A percentile compares a stretch with the other conserved stretches of the same genome.
These are phyloP conservation scores for Ulmus americana DNA, from an alignment of 331 rosid genomes.

Conservation along the genomic window DNA sequence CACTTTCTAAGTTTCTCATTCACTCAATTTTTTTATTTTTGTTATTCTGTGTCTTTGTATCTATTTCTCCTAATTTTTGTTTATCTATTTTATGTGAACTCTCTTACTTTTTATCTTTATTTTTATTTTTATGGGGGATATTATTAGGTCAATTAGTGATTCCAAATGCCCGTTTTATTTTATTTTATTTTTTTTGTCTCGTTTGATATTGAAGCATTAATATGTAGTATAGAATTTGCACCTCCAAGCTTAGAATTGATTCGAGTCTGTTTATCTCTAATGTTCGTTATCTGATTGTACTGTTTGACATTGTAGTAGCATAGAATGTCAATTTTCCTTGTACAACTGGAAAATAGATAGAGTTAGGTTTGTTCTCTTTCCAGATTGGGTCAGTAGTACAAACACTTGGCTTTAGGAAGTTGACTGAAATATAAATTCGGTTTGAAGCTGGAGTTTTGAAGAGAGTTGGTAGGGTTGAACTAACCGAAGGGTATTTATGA, in stretches of 20 bases:
- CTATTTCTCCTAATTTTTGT: not conserved
- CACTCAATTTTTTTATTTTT: not conserved
- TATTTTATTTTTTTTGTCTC: no score
- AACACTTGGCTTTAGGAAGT: not conserved
- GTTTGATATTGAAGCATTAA: not conserved
- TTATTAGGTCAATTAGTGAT: not conserved
- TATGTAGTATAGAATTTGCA: not conserved
- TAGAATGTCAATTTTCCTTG: not conserved
- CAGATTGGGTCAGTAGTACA: not conserved
- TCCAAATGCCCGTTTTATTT: not conserved
- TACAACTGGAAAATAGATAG: not conserved
- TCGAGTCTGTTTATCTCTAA: not conserved
- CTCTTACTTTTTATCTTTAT: not conserved
- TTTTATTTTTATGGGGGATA: not conserved
- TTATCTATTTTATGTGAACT: not conserved
- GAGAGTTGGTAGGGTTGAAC: no score
- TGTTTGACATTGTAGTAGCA: not conserved
- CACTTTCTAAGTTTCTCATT: conserved; percentile 3
- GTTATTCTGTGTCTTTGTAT: not conserved
- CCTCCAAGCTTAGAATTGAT: not conserved
- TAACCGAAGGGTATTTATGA: no score
- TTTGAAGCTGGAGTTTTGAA: no score
- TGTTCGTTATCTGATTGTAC: not conserved
- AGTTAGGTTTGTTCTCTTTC: not conserved
- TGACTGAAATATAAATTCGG: not conserved